These are phyloP conservation scores for Phytophthora melonis DNA, from an alignment of 352 stramenopile genomes.

Conservation along the genomic window DNA sequence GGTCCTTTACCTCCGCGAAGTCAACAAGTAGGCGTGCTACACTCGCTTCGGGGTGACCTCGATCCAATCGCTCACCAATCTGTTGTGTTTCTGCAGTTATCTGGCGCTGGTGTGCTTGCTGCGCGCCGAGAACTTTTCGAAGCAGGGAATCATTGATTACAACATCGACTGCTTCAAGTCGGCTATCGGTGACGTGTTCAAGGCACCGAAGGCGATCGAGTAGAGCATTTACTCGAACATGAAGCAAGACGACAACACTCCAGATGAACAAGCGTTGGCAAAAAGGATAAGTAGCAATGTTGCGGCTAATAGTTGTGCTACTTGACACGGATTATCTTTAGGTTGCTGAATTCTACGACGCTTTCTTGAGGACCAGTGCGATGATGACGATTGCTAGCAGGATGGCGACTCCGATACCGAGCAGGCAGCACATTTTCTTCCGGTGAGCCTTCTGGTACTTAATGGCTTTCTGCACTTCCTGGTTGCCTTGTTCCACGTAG, in stretches of 20 bases:
- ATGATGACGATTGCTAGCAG: slow-evolving; percentile 85
- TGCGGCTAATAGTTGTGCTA: slow-evolving; percentile 23
- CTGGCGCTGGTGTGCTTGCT: slow-evolving; percentile 98
- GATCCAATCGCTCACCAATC: not conserved
- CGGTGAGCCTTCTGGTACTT: slow-evolving; percentile 96
- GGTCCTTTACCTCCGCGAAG: slow-evolving; percentile 95
- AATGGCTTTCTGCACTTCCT: slow-evolving; percentile 95
- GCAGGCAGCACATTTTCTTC: slow-evolving; percentile 96
- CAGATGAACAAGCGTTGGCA: slow-evolving; percentile 2
- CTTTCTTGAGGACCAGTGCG: slow-evolving; percentile 69
- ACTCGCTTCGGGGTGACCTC: not conserved
- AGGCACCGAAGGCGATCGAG: slow-evolving; percentile 65
- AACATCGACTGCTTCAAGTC: slow-evolving; percentile 99
- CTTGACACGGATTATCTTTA: slow-evolving; percentile 7
- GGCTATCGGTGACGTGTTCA: slow-evolving; percentile 92
- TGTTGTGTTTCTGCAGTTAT: slow-evolving; percentile 62
- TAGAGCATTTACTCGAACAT: slow-evolving; percentile 21
- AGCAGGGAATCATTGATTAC: slow-evolving; percentile 99
- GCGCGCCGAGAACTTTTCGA: slow-evolving; percentile 97
- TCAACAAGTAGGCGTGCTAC: slow-evolving; percentile 82
- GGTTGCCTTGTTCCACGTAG: slow-evolving; percentile 97
- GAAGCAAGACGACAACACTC: not conserved
- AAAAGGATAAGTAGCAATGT: slow-evolving; percentile 19
- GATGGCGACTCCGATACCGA: slow-evolving; percentile 81
- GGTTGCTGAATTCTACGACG: slow-evolving; percentile 17